phyloP scores from a whole-genome alignment of 192 early-diverging fungal species.

The Thamnidium elegans region DNA sequence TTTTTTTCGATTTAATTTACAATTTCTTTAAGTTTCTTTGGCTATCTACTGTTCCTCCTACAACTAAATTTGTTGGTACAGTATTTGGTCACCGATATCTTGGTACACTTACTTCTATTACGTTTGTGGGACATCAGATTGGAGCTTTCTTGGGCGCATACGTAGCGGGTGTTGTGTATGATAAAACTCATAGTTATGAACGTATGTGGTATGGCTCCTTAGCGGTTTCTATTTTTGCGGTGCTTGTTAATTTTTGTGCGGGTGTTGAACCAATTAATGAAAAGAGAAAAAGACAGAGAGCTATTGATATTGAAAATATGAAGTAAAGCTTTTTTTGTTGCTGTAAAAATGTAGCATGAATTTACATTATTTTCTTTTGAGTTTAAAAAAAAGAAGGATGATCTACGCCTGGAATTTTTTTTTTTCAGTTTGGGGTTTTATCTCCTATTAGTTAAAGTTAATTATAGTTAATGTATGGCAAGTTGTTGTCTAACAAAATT shows the following conservation, averaged over 20 bases:
- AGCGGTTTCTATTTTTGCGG: conserved; percentile 24
- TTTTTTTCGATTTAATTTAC: too few species aligned
- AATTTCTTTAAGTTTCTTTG: conserved; percentile 25
- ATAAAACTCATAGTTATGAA: conserved; percentile 21
- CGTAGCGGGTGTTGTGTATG: conserved; percentile 34
- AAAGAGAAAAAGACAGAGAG: too few species aligned
- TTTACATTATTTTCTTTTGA: too few species aligned
- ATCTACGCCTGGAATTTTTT: too few species aligned
- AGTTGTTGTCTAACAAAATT: too few species aligned
- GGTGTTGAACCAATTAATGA: conserved; percentile 1
- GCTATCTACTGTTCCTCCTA: conserved; percentile 36
- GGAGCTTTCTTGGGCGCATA: conserved; percentile 36
- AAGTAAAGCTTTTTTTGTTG: too few species aligned
- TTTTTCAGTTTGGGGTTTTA: too few species aligned
- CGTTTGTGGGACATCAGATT: conserved; percentile 37
- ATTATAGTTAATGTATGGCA: too few species aligned
- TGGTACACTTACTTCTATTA: conserved; percentile 33
- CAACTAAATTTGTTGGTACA: conserved; percentile 26
- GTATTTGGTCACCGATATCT: conserved; percentile 35
- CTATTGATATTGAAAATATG: too few species aligned
- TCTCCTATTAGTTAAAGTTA: too few species aligned
- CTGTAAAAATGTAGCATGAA: too few species aligned
- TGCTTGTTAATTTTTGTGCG: conserved; percentile 18
- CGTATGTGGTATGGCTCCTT: conserved; percentile 36
- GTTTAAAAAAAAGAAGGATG: too few species aligned